A percentile compares a stretch with the other conserved stretches of the same genome.
Conservation (phyloP, 306 rosid species). For the Malus sieversii region DNA sequence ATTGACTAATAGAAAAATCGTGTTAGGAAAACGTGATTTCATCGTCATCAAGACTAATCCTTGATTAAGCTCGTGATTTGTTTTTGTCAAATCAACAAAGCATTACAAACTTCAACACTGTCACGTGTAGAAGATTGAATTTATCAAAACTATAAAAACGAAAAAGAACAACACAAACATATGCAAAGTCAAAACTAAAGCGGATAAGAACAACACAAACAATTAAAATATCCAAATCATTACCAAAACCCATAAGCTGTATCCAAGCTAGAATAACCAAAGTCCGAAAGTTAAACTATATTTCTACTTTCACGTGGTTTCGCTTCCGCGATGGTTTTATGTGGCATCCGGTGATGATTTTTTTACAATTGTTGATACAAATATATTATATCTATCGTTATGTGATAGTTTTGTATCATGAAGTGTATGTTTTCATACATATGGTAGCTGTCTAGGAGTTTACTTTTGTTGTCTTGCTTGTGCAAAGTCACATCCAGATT, state of each 20-base stretch:
- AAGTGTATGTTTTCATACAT: too few relatives aligned
- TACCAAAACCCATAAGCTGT: neutral
- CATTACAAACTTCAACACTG: neutral
- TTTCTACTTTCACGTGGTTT: too few relatives aligned
- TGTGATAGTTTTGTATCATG: too few relatives aligned
- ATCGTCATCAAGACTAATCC: neutral
- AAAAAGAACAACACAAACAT: too few relatives aligned
- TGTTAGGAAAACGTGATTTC: neutral
- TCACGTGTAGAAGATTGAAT: neutral
- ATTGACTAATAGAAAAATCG: constrained; percentile 6
- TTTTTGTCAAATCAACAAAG: neutral
- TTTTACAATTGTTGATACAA: too few relatives aligned
- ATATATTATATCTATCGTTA: too few relatives aligned
- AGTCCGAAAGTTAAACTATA: too few relatives aligned
- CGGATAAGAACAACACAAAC: neutral
- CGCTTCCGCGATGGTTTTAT: too few relatives aligned
- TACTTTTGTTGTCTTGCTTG: too few relatives aligned
- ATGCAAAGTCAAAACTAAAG: neutral
- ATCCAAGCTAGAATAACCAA: too few relatives aligned
- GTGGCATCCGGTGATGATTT: fast-evolving
- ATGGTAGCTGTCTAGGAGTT: too few relatives aligned
- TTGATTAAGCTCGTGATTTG: neutral
- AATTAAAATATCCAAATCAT: neutral
- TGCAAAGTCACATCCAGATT: too few relatives aligned
- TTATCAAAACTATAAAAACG: neutral